These are phyloP conservation scores for Ilyonectria mors-panacis DNA, from an alignment of 2,329 filamentous ascomycete genomes.

Conservation along the genomic window DNA sequence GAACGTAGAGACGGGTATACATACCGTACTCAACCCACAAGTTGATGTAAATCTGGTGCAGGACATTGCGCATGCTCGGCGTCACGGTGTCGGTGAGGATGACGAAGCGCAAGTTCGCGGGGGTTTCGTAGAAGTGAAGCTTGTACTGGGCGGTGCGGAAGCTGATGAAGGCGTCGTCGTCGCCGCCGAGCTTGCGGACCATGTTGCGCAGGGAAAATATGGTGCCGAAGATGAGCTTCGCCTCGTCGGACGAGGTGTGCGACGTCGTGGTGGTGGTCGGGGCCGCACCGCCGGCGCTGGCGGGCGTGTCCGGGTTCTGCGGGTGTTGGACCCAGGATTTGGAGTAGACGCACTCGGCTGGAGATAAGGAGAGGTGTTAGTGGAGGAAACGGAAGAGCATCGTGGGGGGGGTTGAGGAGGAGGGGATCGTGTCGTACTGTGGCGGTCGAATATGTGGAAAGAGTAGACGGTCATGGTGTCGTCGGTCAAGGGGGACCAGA, in stretches of 20 bases:
- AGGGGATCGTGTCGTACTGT: slow-evolving; percentile 75
- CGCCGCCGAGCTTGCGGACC: slow-evolving; percentile 93
- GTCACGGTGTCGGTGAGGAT: slow-evolving; percentile 94
- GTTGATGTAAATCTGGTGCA: slow-evolving; percentile 99
- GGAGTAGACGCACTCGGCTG: slow-evolving; percentile 98
- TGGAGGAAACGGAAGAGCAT: background rate
- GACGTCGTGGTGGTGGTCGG: slow-evolving; percentile 42
- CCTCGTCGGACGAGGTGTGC: slow-evolving; percentile 77
- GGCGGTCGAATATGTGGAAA: slow-evolving; percentile 99
- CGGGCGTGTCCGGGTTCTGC: slow-evolving; percentile 59
- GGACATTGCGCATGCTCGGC: slow-evolving; percentile 90
- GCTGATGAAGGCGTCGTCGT: slow-evolving; percentile 94
- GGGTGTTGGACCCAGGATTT: slow-evolving; percentile 80
- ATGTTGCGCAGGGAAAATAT: slow-evolving; percentile 98
- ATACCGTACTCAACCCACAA: slow-evolving; percentile 95
- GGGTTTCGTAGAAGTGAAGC: slow-evolving; percentile 98
- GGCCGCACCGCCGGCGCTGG: slow-evolving; percentile 51
- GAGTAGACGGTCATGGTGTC: slow-evolving; percentile 90
- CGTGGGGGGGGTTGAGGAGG: slow-evolving; percentile 1
- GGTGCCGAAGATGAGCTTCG: slow-evolving; percentile 97
- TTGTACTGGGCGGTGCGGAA: slow-evolving; percentile 97
- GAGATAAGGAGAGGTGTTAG: slow-evolving; percentile 33
- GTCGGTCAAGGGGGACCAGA: slow-evolving; percentile 14
- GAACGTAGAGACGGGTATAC: slow-evolving; percentile 44
- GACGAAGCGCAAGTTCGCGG: slow-evolving; percentile 94